These are phyloP conservation scores for Didymella pinodella DNA, from an alignment of 2,329 filamentous ascomycete species.

Conservation along the genomic window DNA sequence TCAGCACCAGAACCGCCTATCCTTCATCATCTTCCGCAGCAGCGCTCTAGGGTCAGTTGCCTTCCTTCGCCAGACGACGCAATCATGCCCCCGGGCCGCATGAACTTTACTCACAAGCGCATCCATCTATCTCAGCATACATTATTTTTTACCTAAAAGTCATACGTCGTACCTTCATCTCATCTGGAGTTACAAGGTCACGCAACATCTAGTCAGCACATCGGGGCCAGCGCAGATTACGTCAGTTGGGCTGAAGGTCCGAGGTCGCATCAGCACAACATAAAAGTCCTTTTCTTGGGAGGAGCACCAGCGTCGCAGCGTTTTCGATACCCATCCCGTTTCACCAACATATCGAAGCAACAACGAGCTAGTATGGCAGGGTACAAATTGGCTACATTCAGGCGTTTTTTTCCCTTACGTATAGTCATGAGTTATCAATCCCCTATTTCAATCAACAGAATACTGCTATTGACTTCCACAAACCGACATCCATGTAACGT, in stretches of 20 bases:
- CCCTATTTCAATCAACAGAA: background rate
- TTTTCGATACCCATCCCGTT: conserved; percentile 17
- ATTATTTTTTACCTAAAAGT: background rate
- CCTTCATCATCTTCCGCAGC: conserved; percentile 7
- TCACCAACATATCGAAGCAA: background rate
- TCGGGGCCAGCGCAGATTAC: background rate
- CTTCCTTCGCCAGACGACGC: background rate
- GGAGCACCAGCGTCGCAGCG: conserved; percentile 14
- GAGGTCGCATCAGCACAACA: background rate
- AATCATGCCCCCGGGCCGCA: background rate
- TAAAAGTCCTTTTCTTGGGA: conserved; percentile 6
- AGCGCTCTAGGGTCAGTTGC: background rate
- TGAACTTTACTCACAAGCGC: background rate
- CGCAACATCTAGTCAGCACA: background rate
- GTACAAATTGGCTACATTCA: conserved; percentile 1
- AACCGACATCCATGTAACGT: background rate
- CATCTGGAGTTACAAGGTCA: background rate
- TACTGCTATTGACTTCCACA: background rate
- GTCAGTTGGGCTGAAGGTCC: background rate
- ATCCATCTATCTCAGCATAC: background rate
- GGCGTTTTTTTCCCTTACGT: background rate
- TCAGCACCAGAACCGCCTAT: conserved; percentile 4
- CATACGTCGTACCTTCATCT: background rate
- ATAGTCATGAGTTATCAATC: background rate
- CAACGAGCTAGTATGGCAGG: background rate